These are phyloP conservation scores for Leccinum pachyderme DNA, from an alignment of 1,284 basidiomycete genomes.

Conservation along the genomic window DNA sequence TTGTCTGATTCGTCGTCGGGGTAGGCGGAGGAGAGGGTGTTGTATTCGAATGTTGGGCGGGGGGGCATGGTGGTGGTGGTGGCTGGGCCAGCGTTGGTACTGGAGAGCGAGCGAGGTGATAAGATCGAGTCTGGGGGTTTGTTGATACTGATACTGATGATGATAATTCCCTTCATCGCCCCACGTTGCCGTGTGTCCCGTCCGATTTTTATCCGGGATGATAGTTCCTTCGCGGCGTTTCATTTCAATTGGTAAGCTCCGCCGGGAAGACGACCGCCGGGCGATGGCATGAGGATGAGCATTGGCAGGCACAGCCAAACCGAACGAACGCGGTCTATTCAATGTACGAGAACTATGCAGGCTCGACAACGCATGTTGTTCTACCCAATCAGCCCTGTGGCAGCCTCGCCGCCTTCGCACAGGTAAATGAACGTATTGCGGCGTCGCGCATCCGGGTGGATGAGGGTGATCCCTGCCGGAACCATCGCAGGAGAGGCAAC, in stretches of 20 bases:
- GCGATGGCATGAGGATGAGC: background rate
- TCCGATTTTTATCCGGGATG: constrained; percentile 10
- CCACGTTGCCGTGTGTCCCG: constrained; percentile 1
- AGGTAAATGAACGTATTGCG: background rate
- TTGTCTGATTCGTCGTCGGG: constrained; percentile 28
- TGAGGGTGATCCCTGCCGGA: background rate
- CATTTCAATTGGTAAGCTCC: constrained; percentile 2
- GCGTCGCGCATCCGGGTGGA: background rate
- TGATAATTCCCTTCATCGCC: background rate
- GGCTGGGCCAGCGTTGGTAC: background rate
- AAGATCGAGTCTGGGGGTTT: background rate
- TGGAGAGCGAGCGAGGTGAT: background rate
- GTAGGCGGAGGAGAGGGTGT: constrained; percentile 20
- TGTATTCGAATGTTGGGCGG: constrained; percentile 19
- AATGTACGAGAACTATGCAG: background rate
- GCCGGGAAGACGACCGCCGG: background rate
- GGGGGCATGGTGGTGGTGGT: constrained; percentile 6
- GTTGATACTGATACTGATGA: background rate
- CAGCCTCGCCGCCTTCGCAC: background rate
- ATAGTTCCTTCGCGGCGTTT: constrained; percentile 11
- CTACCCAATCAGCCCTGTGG: background rate
- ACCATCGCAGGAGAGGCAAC: background rate
- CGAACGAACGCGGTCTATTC: no score
- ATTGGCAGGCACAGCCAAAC: background rate
- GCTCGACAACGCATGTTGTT: background rate